Conservation (phyloP, 2,329 filamentous ascomycete species). For the Ploettnerulaceae sp. region DNA sequence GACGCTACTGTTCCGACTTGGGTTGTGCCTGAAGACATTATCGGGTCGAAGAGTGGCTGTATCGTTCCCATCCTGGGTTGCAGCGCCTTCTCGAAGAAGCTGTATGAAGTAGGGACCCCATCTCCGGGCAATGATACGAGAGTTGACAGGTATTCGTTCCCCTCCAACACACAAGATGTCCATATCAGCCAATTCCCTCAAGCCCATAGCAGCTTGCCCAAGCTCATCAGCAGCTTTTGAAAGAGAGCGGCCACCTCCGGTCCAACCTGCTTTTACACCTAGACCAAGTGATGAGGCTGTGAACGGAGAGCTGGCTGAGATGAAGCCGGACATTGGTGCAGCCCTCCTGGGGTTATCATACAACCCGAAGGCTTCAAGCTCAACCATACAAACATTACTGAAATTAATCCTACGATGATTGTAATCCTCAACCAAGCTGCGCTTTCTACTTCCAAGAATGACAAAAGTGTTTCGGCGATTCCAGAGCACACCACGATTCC, state of each 20-base stretch:
- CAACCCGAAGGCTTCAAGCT: slow-evolving; percentile 92
- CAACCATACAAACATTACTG: slow-evolving; percentile 92
- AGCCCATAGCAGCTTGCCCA: slow-evolving; percentile 70
- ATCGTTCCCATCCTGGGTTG: slow-evolving; percentile 67
- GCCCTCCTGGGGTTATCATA: slow-evolving; percentile 89
- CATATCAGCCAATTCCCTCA: slow-evolving; percentile 93
- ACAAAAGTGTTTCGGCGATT: slow-evolving; percentile 91
- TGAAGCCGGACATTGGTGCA: slow-evolving; percentile 73
- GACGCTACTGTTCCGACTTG: slow-evolving; percentile 70
- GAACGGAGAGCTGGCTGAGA: slow-evolving; percentile 73
- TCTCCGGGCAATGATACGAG: slow-evolving; percentile 75
- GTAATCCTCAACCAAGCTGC: slow-evolving; percentile 94
- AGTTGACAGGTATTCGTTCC: slow-evolving; percentile 90
- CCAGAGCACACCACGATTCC: slow-evolving; percentile 95
- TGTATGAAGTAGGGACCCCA: slow-evolving; percentile 98
- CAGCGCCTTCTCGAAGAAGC: slow-evolving; percentile 71
- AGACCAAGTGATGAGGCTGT: slow-evolving; percentile 44
- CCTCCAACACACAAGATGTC: slow-evolving; percentile 89
- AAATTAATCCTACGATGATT: slow-evolving; percentile 98
- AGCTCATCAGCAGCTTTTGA: slow-evolving; percentile 78
- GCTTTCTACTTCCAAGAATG: slow-evolving; percentile 87
- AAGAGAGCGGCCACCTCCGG: slow-evolving; percentile 70
- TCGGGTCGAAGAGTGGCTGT: slow-evolving; percentile 68
- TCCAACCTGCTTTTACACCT: slow-evolving; percentile 52
- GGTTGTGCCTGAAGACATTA: slow-evolving; percentile 48